Base-by-base conservation (phyloP, 169 alveolate species). In the Fabrea salina region DNA sequence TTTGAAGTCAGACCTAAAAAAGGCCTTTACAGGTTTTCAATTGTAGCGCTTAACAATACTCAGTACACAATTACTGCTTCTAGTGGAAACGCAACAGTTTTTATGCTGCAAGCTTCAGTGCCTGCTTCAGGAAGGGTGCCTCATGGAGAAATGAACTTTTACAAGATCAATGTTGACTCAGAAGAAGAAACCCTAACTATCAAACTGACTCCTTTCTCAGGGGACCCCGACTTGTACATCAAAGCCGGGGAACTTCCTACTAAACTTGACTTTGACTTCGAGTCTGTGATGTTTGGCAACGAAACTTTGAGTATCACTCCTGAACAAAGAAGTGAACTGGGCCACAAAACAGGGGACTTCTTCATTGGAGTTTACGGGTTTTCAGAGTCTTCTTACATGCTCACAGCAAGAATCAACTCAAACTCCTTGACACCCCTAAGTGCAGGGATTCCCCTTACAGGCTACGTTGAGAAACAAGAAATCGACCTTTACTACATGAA, bases 341-440 rank as follows among this genome's bases (percentile, higher is more conserved):
- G 78, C 39, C 22, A 51, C 16, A 44, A 39, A 33, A 72, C 71
- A 27, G 80, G 80, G n/a, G 11, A n/a, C 8, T 72, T 50, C 37
- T 72, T 16, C 51, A 72, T 72, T 50, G 35, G 54, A 1, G 37
- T 72, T 19, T 72, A 51, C 51, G 80, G 80, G n/a, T 51, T 72
- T 53, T n/a, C 11, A 8, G 47, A 72, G 4, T 44, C 71, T 72
- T 8, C 47, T 22, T 72, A 16, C 30, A 25, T 37, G 8, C n/a
- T 72, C 25, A 49, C n/a, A 25, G 49, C 27, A 16, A 7, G 19
- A 7, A 72, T 25, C 19, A 32, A 27, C 16, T 1, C 11, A 7
- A 32, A 47, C 5, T 50, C 71, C 44, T n/a, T 32, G 22, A 51
- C 35, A 50, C 49, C 25, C n/a, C 47, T 72, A 13, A 27, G 22